Base-by-base conservation (phyloP, 768 basidiomycete species). In the Cystobasidiopsis lactophilus region DNA sequence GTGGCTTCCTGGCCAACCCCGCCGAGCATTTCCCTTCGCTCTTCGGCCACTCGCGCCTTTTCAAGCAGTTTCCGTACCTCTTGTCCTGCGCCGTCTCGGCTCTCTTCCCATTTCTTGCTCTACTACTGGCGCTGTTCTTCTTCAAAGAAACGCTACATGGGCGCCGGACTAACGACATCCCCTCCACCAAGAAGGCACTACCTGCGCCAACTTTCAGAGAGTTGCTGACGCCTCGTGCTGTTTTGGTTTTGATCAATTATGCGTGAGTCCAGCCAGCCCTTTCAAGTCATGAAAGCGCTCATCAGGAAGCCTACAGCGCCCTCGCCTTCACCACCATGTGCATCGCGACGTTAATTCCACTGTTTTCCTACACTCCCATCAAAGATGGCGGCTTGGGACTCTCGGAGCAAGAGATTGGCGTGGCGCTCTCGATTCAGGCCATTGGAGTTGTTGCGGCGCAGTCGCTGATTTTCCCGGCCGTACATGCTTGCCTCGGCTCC, bases 41-140 rank as follows among this genome's bases (percentile, higher is more conserved):
- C 24, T 59, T 59, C 23, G 56, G 53, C 1, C 11, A 43, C 30
- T 23, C 16, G 5, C 3, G 52, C 31, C 54, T 62, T 56, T 54
- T 58, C 37, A 24, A 40, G n/a, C 35, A 35, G 13, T 49, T 58
- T 23, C 59, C 59, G 1, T 63, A 59, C 40, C 35, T 49, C 30
- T 51, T 63, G 4, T 59, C 62, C 1, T 63, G 62, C 49, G 27
- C 59, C 31, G 43, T 62, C 45, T 55, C 58, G 21, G 57, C 59
- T 0, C 40, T 57, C 33, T 58, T 60, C 39, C 60, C 59, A n/a
- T 27, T 55, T 23, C 13, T 44, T 27, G 57, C 56, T 31, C 51
- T 57, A 2, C 5, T 60, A n/a, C 16, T 59, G 19, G 58, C 54
- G 2, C 47, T 54, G 27, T 49, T 62, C 35, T 59, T 52, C 54